Conservation (phyloP, 2,329 filamentous ascomycete genomes). For the Saccharata proteae region DNA sequence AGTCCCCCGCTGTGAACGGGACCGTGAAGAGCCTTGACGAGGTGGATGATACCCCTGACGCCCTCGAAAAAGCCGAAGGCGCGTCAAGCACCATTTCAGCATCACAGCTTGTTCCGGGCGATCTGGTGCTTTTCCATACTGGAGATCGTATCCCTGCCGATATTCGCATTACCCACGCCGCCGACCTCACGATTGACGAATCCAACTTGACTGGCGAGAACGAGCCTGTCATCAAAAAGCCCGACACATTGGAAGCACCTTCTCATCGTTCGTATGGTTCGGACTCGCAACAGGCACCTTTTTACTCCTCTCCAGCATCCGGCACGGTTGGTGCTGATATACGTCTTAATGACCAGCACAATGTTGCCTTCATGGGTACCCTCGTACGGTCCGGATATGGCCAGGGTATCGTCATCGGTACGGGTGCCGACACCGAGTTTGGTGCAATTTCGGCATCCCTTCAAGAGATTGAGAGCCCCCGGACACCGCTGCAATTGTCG, state of each 20-base stretch:
- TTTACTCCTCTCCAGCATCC: constrained; percentile 46
- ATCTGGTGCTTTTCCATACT: constrained; percentile 86
- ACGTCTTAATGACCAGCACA: constrained; percentile 62
- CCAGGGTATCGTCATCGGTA: constrained; percentile 94
- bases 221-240: constrained; percentile 71
- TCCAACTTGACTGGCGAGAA: constrained; percentile 97
- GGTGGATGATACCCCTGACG: constrained; percentile 43
- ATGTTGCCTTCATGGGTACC: constrained; percentile 97
- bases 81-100: constrained; percentile 79
- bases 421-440: constrained; percentile 86
- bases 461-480: constrained; percentile 86
- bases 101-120: constrained; percentile 75
- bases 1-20: constrained; percentile 14
- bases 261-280: constrained; percentile 3
- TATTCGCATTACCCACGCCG: constrained; percentile 80
- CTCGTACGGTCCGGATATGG: constrained; percentile 90
- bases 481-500: constrained; percentile 84
- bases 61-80: constrained; percentile 55
- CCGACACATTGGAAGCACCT: constrained; percentile 42
- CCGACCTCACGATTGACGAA: constrained; percentile 86
- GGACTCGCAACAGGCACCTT: constrained; percentile 38
- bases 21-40: constrained; percentile 17
- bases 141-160: constrained; percentile 95
- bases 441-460: constrained; percentile 91
- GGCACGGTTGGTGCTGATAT: constrained; percentile 53